Evolutionary conservation across 2,329 filamentous ascomycete species (phyloP), one percentile per base, ranked within the genome.

Genomic region (Trichoderma arundinaceum): DNA sequence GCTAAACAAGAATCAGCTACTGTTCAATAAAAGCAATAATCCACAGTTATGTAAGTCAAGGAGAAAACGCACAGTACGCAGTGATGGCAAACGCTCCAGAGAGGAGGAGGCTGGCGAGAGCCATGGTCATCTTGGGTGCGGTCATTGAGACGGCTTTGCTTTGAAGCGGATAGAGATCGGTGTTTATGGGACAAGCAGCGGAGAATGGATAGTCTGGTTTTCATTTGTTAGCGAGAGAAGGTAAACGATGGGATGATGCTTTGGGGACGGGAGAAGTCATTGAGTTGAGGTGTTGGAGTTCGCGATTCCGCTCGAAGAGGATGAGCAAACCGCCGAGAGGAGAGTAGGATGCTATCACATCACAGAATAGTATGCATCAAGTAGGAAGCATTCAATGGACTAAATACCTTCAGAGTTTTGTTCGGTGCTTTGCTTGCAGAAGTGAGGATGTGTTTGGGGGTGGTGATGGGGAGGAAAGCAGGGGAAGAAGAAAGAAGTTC

Each of bases 121-220:
- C 70, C 57, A 76, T 64, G 35, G 67, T 67, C 71, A 74, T 74
- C 68, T 74, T 76, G 68, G 68, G 62, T 44, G 70, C 64, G 69
- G 69, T 58, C 76, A 77, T 77, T 33, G 41, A n/a, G 35, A 39
- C 5, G 10, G n/a, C 17, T 7, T 32, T 12, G n/a, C 17, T 7
- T 32, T 12, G 33, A 8, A 46, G 48, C 5, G 4, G 39, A 49
- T 13, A 13, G 15, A 53, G 52, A 54, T 0, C 22, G 15, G n/a
- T 52, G 9, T 5, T 62, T 19, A 6, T 28, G 46, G 41, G 35
- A 12, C n/a, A 53, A 33, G n/a, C 19, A 17, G 2, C 8, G 46
- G 35, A 41, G 7, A 22, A 19, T 19, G 10, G 13, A 8, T 19
- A 32, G n/a, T 22, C 57, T 63, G 7, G 1, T 10, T 1, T 35